Conservation (phyloP, 306 rosid species). For the Lathyrus aphaca region DNA sequence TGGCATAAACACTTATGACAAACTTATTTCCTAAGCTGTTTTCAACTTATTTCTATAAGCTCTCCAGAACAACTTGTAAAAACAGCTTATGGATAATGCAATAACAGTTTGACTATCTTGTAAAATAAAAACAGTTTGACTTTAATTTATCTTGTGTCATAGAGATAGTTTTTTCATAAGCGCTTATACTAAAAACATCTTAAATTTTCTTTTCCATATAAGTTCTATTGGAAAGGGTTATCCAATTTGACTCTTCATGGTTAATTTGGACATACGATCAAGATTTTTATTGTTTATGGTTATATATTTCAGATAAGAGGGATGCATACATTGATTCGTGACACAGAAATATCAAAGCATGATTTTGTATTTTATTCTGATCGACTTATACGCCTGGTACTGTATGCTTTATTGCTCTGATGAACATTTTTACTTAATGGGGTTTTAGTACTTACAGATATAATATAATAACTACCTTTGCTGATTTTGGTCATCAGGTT, state of each 20-base stretch:
- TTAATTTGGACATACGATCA: constrained; percentile 24
- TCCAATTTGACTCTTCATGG: not conserved
- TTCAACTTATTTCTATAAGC: too few species aligned
- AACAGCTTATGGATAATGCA: too few species aligned
- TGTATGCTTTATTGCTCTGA: constrained; percentile 27
- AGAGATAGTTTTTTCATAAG: too few species aligned
- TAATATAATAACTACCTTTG: constrained; percentile 9
- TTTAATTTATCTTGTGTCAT: too few species aligned
- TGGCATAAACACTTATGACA: too few species aligned
- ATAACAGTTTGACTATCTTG: too few species aligned
- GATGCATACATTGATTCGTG: constrained; percentile 96
- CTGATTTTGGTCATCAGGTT: constrained; percentile 59
- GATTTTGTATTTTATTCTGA: constrained; percentile 96
- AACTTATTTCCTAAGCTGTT: too few species aligned
- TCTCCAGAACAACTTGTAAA: too few species aligned
- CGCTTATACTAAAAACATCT: not conserved
- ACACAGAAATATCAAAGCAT: constrained; percentile 86
- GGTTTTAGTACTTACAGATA: constrained; percentile 26
- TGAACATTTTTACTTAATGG: constrained; percentile 23
- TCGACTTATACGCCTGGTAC: constrained; percentile 93
- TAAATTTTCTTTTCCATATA: not conserved
- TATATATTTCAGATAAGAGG: constrained; percentile 83
- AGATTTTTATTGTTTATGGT: constrained; percentile 40
- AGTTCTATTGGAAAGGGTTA: not conserved
- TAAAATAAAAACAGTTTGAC: too few species aligned